phyloP scores from a whole-genome alignment of 129 eudicot genomes.

The Saposhnikovia divaricata region DNA sequence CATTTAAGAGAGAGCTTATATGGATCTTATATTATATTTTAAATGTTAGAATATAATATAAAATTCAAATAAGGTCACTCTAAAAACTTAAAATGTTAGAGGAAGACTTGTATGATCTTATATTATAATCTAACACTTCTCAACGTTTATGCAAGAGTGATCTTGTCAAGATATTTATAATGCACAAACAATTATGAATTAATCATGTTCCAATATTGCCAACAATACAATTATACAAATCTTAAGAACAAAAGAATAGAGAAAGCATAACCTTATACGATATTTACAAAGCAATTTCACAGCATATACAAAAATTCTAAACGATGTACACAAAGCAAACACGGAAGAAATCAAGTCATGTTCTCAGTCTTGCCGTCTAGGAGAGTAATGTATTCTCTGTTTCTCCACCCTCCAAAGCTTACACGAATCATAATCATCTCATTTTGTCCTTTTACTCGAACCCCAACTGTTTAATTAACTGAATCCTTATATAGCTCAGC shows the following conservation, averaged over 20 bases:
- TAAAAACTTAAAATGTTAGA: too few species aligned
- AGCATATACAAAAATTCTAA: neutral
- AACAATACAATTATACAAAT: neutral
- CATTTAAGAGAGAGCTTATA: too few species aligned
- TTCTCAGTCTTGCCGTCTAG: constrained; percentile 5
- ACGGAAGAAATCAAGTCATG: neutral
- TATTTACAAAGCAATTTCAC: neutral
- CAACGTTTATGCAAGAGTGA: neutral
- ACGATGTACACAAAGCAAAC: constrained; percentile 1
- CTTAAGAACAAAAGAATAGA: neutral
- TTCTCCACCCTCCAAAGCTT: neutral
- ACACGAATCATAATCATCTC: neutral
- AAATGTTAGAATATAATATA: too few species aligned
- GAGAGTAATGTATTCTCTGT: neutral
- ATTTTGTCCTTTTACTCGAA: too few species aligned
- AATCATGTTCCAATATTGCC: neutral
- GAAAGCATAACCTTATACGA: neutral
- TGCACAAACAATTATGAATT: too few species aligned
- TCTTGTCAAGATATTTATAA: neutral
- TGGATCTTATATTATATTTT: too few species aligned
- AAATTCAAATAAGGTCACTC: too few species aligned
- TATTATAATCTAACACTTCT: too few species aligned
- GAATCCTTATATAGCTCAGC: neutral
- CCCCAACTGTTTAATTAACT: neutral
- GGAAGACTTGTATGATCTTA: too few species aligned